Conservation (phyloP, 1,284 basidiomycete species). For the Ceratobasidium papillatum region DNA sequence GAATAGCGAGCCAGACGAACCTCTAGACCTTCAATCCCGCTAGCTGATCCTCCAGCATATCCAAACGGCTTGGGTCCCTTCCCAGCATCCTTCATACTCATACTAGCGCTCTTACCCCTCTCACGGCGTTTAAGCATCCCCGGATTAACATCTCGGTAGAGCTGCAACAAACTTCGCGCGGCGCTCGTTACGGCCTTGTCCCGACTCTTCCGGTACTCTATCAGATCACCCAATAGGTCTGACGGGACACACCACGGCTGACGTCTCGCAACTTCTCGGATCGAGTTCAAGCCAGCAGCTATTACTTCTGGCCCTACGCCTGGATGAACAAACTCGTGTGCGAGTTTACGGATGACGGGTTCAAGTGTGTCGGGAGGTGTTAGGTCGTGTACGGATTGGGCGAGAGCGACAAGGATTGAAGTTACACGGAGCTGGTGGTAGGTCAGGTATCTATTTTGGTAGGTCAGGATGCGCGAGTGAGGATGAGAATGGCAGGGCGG, state of each 20-base stretch:
- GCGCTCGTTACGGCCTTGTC: conserved; percentile 95
- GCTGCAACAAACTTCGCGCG: conserved; percentile 84
- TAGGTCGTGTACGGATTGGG: conserved; percentile 94
- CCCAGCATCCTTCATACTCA: conserved; percentile 68
- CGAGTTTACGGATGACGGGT: conserved; percentile 91
- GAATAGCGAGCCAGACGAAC: conserved; percentile 56
- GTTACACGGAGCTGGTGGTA: conserved; percentile 95
- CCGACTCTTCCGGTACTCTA: conserved; percentile 94
- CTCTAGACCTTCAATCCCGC: conserved; percentile 90
- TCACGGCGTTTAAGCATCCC: conserved; percentile 90
- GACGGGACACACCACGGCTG: conserved; percentile 98
- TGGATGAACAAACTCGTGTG: conserved; percentile 96
- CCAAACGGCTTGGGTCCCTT: conserved; percentile 80
- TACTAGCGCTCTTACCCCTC: conserved; percentile 85
- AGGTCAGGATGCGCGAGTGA: too few relatives aligned
- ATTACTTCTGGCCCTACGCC: conserved; percentile 97
- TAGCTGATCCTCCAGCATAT: conserved; percentile 69
- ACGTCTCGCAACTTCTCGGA: conserved; percentile 89
- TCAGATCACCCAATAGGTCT: conserved; percentile 89
- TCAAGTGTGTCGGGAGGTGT: conserved; percentile 93
- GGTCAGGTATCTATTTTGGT: conserved; percentile 89
- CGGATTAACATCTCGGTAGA: conserved; percentile 98
- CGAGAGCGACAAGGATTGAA: conserved; percentile 92
- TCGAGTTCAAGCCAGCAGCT: conserved; percentile 93
- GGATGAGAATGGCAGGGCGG: background rate